phyloP scores from a whole-genome alignment of 768 basidiomycete species.

The Gloeopeniophorella convolvens region DNA sequence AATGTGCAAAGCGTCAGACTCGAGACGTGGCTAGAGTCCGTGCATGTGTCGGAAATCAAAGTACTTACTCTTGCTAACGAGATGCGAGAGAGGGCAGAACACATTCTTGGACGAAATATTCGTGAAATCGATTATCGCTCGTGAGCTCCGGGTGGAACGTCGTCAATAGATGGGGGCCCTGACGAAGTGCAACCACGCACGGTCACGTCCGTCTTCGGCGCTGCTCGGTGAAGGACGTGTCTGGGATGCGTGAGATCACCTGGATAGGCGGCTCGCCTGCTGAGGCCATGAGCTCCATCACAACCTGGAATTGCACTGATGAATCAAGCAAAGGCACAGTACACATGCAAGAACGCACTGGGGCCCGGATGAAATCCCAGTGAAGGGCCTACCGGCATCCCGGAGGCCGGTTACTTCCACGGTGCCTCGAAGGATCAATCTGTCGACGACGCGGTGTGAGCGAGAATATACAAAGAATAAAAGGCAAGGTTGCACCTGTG shows the following conservation, averaged over 20 bases:
- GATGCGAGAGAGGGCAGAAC: conserved; percentile 36
- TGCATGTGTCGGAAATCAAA: not conserved
- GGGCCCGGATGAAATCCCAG: conserved; percentile 93
- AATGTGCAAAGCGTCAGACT: too few relatives aligned
- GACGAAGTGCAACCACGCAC: conserved; percentile 78
- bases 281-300: conserved; percentile 44
- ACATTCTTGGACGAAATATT: conserved; percentile 79
- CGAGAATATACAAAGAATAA: conserved; percentile 2
- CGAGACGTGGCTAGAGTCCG: too few relatives aligned
- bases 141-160: conserved; percentile 95
- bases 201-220: conserved; percentile 40
- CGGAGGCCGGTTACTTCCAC: conserved; percentile 57
- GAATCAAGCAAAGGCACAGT: not conserved
- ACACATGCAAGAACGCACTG: conserved; percentile 40
- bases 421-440: conserved; percentile 86
- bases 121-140: conserved; percentile 80
- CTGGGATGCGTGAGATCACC: conserved; percentile 64
- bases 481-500: conserved; percentile 53
- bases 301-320: conserved; percentile 42
- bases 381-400: conserved; percentile 56
- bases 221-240: conserved; percentile 38
- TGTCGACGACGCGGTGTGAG: conserved; percentile 27
- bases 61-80: not conserved
- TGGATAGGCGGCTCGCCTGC: conserved; percentile 52
- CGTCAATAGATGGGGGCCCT: conserved; percentile 79